These are phyloP conservation scores for Lecanoromycetidae sp. DNA, from an alignment of 2,329 filamentous ascomycete genomes.

Conservation along the genomic window DNA sequence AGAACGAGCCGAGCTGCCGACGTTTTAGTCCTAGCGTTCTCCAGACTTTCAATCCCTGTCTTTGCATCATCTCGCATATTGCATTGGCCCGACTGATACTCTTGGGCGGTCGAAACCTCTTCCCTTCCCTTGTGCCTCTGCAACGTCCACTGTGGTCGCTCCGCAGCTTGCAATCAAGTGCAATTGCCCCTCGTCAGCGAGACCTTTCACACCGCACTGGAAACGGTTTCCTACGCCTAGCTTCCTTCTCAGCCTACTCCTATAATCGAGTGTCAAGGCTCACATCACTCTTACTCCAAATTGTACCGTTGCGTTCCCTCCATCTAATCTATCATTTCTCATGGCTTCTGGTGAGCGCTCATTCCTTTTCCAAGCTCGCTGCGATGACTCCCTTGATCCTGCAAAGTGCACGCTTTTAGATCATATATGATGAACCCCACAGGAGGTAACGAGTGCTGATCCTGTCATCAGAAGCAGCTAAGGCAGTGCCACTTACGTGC, in stretches of 20 bases:
- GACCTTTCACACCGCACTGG: too few species aligned
- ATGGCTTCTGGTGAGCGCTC: constrained; percentile 10
- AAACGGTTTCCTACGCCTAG: not conserved
- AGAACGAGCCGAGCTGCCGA: too few species aligned
- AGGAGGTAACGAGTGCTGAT: not conserved
- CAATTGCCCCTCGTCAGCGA: too few species aligned
- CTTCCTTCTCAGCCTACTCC: not conserved
- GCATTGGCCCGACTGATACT: too few species aligned
- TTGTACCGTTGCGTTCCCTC: not conserved
- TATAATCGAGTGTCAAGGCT: not conserved
- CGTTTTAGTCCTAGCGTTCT: too few species aligned
- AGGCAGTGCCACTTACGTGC: constrained; percentile 78
- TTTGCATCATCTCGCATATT: too few species aligned
- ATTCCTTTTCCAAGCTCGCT: not conserved
- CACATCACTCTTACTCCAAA: too few species aligned
- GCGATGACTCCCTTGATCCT: not conserved
- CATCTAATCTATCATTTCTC: not conserved
- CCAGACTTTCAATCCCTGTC: too few species aligned
- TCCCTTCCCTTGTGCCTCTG: not conserved
- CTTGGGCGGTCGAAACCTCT: not conserved
- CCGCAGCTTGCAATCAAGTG: too few species aligned
- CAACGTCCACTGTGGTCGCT: not conserved
- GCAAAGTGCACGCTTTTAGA: constrained; percentile 5
- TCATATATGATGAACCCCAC: not conserved
- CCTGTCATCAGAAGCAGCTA: constrained; percentile 17